Conservation (phyloP, 805 yeast species). For the Kodamaea neixiangensis region DNA sequence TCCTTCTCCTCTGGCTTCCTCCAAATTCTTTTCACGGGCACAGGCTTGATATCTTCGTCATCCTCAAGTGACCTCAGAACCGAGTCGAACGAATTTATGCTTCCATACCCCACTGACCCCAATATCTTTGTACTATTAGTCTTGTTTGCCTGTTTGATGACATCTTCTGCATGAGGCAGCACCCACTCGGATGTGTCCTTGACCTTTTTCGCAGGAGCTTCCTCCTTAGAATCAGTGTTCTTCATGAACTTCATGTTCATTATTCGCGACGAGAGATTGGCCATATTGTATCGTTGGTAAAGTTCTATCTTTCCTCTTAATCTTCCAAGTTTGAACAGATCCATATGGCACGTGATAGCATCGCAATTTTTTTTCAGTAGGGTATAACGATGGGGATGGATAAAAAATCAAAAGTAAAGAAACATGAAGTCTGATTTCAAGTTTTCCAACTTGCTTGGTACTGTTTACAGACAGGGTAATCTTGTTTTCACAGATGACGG, state of each 20-base stretch:
- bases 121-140: slow-evolving; percentile 23
- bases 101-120: slow-evolving; percentile 43
- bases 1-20: slow-evolving; percentile 13
- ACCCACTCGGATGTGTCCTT: slow-evolving; percentile 57
- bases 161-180: slow-evolving; percentile 32
- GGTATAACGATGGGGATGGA: background rate
- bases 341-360: slow-evolving; percentile 4
- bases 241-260: slow-evolving; percentile 77
- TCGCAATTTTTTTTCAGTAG: slow-evolving; percentile 3
- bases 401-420: background rate
- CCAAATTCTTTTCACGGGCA: slow-evolving; percentile 19
- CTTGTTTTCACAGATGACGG: slow-evolving; percentile 86
- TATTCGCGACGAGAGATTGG: slow-evolving; percentile 44
- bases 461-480: slow-evolving; percentile 94
- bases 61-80: slow-evolving; percentile 16
- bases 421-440: slow-evolving; percentile 84
- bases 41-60: slow-evolving; percentile 7
- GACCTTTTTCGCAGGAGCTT: slow-evolving; percentile 38
- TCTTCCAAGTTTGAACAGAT: background rate
- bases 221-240: slow-evolving; percentile 40
- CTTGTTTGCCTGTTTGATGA: slow-evolving; percentile 25
- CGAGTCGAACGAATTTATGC: slow-evolving; percentile 31
- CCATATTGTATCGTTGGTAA: slow-evolving; percentile 1
- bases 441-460: slow-evolving; percentile 88
- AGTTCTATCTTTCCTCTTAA: background rate